Evolutionary conservation across 306 rosid species (phyloP).

Genomic region (Vigna nakashimae): DNA sequence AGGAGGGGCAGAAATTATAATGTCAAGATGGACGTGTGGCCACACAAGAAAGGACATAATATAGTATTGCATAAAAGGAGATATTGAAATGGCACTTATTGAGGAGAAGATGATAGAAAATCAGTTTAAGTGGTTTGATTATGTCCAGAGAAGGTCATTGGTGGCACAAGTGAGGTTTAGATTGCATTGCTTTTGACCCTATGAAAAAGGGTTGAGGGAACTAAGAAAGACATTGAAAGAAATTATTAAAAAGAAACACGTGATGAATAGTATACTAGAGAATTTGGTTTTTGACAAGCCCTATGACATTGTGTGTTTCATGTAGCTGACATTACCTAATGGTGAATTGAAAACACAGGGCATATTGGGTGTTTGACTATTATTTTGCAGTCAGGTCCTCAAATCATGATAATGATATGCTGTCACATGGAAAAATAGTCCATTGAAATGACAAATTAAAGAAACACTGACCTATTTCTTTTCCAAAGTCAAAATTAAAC

Average conservation of each 20-base stretch:
- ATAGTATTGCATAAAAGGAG: too few species aligned
- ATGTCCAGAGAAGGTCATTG: neutral
- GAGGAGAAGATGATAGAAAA: neutral
- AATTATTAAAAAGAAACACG: neutral
- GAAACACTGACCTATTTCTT: constrained; percentile 15
- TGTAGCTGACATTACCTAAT: neutral
- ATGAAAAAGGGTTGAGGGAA: neutral
- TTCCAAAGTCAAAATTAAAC: constrained; percentile 17
- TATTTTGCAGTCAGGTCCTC: constrained; percentile 29
- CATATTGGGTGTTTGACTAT: neutral
- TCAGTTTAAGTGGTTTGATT: neutral
- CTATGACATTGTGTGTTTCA: neutral
- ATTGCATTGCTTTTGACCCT: neutral
- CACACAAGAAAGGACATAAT: too few species aligned
- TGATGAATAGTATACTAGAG: neutral
- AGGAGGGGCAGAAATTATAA: too few species aligned
- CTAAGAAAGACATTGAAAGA: neutral
- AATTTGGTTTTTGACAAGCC: neutral
- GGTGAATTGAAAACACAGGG: neutral
- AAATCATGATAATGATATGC: constrained; percentile 12
- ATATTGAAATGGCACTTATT: neutral
- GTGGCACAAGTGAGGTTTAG: neutral
- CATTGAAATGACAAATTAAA: constrained; percentile 13
- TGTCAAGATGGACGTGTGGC: too few species aligned
- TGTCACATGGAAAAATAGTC: constrained; percentile 14